phyloP scores from a whole-genome alignment of 2,329 filamentous ascomycete species.

The Fusarium vanettenii region DNA sequence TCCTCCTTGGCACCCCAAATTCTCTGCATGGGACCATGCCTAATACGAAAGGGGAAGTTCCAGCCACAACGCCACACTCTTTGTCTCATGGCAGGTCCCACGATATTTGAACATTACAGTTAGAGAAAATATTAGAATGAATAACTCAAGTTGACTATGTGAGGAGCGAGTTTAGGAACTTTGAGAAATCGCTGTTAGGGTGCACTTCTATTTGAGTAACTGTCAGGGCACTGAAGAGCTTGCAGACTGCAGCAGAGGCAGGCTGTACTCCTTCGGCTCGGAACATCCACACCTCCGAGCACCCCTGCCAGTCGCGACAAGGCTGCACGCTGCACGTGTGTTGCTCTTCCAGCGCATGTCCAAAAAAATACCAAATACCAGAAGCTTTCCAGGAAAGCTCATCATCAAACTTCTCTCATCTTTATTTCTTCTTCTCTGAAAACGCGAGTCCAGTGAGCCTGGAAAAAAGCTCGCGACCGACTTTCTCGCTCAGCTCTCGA shows the following conservation, averaged over 20 bases:
- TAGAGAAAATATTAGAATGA: not conserved
- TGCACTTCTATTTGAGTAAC: not conserved
- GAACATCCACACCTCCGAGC: slow-evolving; percentile 30
- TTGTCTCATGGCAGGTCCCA: not conserved
- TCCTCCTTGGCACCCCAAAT: not conserved
- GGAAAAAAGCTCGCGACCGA: not conserved
- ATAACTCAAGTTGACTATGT: not conserved
- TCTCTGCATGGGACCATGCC: not conserved
- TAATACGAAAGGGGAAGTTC: not conserved
- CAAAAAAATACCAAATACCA: slow-evolving; percentile 41
- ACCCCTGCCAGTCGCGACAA: slow-evolving; percentile 42
- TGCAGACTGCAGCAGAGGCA: not conserved
- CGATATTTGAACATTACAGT: not conserved
- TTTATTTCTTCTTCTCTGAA: slow-evolving; percentile 16
- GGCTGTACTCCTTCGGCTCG: not conserved
- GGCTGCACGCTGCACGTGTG: slow-evolving; percentile 46
- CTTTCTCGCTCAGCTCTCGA: not conserved
- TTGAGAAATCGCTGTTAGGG: not conserved
- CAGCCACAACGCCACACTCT: not conserved
- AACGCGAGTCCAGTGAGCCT: not conserved
- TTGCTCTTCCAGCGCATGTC: slow-evolving; percentile 37
- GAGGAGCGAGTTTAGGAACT: not conserved
- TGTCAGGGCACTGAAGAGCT: not conserved
- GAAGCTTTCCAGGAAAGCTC: slow-evolving; percentile 23
- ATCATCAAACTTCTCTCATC: slow-evolving; percentile 14